These are phyloP conservation scores for Heliocybe sulcata DNA, from an alignment of 1,284 basidiomycete genomes.

Conservation along the genomic window DNA sequence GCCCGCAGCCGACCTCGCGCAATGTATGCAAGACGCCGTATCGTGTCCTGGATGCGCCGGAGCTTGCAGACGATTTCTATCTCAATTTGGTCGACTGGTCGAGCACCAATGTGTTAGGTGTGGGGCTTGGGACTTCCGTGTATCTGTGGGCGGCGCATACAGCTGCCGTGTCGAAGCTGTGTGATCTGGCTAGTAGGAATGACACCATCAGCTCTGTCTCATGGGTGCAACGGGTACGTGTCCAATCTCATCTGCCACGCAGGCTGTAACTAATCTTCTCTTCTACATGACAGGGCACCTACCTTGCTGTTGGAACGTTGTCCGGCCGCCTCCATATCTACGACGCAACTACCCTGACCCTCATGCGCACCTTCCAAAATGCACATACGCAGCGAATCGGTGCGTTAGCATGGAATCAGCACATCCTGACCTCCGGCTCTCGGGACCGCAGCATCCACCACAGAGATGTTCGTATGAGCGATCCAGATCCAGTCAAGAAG, in stretches of 20 bases:
- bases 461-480: slow-evolving; percentile 80
- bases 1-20: slow-evolving; percentile 70
- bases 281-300: slow-evolving; percentile 53
- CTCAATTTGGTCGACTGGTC: slow-evolving; percentile 98
- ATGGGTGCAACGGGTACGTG: slow-evolving; percentile 83
- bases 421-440: slow-evolving; percentile 87
- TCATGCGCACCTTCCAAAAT: slow-evolving; percentile 80
- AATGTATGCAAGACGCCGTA: slow-evolving; percentile 94
- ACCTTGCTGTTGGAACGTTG: slow-evolving; percentile 89
- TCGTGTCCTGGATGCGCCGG: slow-evolving; percentile 95
- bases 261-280: not conserved
- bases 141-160: slow-evolving; percentile 98
- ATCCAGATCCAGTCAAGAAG: slow-evolving; percentile 67
- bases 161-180: slow-evolving; percentile 86
- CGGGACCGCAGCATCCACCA: slow-evolving; percentile 89
- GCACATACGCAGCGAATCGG: slow-evolving; percentile 91
- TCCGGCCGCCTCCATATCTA: slow-evolving; percentile 89
- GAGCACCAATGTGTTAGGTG: slow-evolving; percentile 88
- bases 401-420: slow-evolving; percentile 89
- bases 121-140: slow-evolving; percentile 87
- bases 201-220: slow-evolving; percentile 82
- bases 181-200: slow-evolving; percentile 58
- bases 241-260: not conserved
- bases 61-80: slow-evolving; percentile 97
- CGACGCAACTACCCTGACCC: slow-evolving; percentile 77